phyloP scores from a whole-genome alignment of 2,329 filamentous ascomycete genomes.

The Pseudocercospora macadamiae region DNA sequence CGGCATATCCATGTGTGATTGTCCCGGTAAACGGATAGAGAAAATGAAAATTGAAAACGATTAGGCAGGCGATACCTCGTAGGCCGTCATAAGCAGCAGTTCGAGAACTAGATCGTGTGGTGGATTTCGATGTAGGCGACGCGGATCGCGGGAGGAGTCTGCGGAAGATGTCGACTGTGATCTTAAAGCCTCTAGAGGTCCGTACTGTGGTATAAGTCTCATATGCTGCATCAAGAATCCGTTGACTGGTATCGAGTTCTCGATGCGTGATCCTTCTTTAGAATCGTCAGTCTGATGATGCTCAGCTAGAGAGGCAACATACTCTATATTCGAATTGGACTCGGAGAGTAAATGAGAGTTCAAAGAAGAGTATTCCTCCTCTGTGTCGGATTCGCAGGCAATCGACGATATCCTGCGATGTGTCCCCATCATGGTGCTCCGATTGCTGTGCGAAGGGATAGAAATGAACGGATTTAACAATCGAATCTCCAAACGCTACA shows the following conservation, averaged over 20 bases:
- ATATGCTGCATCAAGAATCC: not conserved
- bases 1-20: constrained; percentile 12
- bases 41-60: constrained; percentile 27
- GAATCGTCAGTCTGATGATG: not conserved
- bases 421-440: not conserved
- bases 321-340: not conserved
- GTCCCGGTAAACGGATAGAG: constrained; percentile 17
- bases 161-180: not conserved
- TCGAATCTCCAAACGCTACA: not conserved
- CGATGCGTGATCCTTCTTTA: not conserved
- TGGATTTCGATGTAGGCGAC: not conserved
- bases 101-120: not conserved
- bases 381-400: not conserved
- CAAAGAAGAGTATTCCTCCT: not conserved
- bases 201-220: not conserved
- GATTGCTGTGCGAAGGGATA: not conserved
- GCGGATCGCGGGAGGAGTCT: not conserved
- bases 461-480: not conserved
- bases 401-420: not conserved
- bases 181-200: not conserved
- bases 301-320: not conserved
- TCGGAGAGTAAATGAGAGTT: not conserved
- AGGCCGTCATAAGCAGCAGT: constrained; percentile 21
- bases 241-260: not conserved
- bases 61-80: constrained; percentile 21